These are phyloP conservation scores for Senecio squalidus DNA, from an alignment of 140 eudicot species.

Conservation along the genomic window DNA sequence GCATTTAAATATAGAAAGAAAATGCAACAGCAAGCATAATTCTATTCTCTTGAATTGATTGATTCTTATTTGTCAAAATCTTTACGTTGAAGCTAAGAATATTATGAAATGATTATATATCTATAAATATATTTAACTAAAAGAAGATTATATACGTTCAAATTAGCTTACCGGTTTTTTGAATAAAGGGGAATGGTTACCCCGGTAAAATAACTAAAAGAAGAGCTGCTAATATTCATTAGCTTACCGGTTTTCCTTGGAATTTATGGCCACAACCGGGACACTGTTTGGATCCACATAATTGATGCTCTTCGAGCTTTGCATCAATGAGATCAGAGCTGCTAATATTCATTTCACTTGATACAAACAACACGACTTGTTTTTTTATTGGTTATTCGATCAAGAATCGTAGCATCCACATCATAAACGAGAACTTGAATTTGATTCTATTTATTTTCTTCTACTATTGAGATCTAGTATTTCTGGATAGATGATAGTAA, in stretches of 20 bases:
- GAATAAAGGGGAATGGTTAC: too few relatives aligned
- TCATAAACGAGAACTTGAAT: too few relatives aligned
- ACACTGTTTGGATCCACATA: conserved; percentile 91
- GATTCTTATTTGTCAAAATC: conserved; percentile 43
- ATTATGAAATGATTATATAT: conserved; percentile 22
- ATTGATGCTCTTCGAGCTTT: conserved; percentile 92
- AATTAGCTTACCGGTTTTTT: too few relatives aligned
- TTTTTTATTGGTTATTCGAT: conserved; percentile 8
- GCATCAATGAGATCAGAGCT: conserved; percentile 93
- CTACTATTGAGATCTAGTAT: conserved; percentile 32
- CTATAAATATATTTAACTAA: background rate
- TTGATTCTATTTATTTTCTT: background rate
- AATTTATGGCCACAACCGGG: conserved; percentile 97
- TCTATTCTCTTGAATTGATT: conserved; percentile 37
- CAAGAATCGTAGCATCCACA: conserved; percentile 22
- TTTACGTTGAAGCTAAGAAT: conserved; percentile 61
- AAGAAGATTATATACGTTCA: conserved; percentile 7
- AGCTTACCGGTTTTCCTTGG: conserved; percentile 88
- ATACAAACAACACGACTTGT: background rate
- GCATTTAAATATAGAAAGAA: conserved; percentile 13
- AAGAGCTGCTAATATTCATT: too few relatives aligned
- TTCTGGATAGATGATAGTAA: conserved; percentile 14
- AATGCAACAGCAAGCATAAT: conserved; percentile 22
- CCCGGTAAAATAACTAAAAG: too few relatives aligned
- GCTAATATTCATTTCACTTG: conserved; percentile 53